Evolutionary conservation across 1,284 basidiomycete genomes (phyloP).

Genomic region (Marasmius tenuissimus): DNA sequence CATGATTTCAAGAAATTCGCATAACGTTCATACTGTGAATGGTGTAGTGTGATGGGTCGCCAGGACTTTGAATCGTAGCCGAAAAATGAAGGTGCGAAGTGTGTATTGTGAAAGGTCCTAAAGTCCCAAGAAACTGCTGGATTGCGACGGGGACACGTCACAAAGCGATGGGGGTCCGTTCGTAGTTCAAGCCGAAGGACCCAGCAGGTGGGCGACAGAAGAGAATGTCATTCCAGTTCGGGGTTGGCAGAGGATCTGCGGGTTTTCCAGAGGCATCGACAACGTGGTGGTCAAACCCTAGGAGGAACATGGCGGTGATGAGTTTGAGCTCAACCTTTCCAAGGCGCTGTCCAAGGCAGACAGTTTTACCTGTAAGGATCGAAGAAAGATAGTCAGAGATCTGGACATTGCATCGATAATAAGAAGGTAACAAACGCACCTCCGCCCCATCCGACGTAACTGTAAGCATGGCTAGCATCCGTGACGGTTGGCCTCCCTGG

Average conservation of each 20-base stretch:
- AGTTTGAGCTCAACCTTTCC: constrained; percentile 72
- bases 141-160: constrained; percentile 16
- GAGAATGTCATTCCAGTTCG: constrained; percentile 76
- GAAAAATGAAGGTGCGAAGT: too few relatives aligned
- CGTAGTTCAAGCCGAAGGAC: constrained; percentile 53
- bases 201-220: constrained; percentile 59
- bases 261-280: constrained; percentile 50
- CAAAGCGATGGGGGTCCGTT: constrained; percentile 35
- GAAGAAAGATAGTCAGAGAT: constrained; percentile 15
- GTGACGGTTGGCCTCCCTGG: constrained; percentile 43
- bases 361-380: constrained; percentile 52
- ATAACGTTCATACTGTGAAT: not conserved
- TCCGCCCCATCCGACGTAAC: constrained; percentile 75
- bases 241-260: constrained; percentile 47
- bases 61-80: too few relatives aligned
- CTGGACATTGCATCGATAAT: constrained; percentile 14
- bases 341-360: constrained; percentile 68
- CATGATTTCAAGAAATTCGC: not conserved
- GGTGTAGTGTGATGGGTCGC: too few relatives aligned
- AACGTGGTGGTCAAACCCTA: constrained; percentile 56
- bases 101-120: too few relatives aligned
- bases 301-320: constrained; percentile 59
- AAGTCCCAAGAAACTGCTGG: too few relatives aligned
- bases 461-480: constrained; percentile 50
- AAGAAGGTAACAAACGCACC: constrained; percentile 42